Percentiles rank a stretch among this genome's conserved stretches.
Conservation (phyloP, 257 asterid genomes). For the Jaltomata sinuosa region DNA sequence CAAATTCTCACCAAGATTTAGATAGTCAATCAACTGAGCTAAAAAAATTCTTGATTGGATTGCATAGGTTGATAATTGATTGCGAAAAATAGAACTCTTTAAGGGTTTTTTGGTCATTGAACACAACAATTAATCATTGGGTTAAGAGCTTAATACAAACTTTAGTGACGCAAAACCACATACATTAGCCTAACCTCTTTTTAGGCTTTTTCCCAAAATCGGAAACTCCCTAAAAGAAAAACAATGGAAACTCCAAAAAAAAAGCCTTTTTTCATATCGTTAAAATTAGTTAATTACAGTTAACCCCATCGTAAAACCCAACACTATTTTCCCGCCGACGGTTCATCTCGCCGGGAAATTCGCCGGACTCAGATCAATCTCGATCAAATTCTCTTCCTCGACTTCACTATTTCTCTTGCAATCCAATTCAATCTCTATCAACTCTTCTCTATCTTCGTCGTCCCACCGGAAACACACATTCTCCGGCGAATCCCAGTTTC, state of each 20-base stretch:
- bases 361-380: constrained; percentile 60
- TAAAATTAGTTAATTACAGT: constrained; percentile 3
- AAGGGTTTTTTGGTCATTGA: not conserved
- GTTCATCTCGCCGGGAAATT: not conserved
- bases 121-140: not conserved
- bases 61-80: not conserved
- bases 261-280: not conserved
- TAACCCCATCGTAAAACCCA: not conserved
- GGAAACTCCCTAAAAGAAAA: not conserved
- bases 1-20: no score
- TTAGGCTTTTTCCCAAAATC: not conserved
- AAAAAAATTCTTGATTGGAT: no score
- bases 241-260: not conserved
- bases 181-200: not conserved
- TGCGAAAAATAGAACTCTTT: not conserved
- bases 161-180: not conserved
- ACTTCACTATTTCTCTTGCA: constrained; percentile 26
- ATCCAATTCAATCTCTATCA: constrained; percentile 69
- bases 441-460: constrained; percentile 51
- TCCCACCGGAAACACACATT: constrained; percentile 43
- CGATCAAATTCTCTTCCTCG: constrained; percentile 81
- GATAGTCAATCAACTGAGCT: no score
- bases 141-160: not conserved
- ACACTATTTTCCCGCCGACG: not conserved
- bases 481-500: constrained; percentile 39